These are phyloP conservation scores for Chaetothyriales sp. DNA, from an alignment of 2,329 filamentous ascomycete genomes.

Conservation along the genomic window DNA sequence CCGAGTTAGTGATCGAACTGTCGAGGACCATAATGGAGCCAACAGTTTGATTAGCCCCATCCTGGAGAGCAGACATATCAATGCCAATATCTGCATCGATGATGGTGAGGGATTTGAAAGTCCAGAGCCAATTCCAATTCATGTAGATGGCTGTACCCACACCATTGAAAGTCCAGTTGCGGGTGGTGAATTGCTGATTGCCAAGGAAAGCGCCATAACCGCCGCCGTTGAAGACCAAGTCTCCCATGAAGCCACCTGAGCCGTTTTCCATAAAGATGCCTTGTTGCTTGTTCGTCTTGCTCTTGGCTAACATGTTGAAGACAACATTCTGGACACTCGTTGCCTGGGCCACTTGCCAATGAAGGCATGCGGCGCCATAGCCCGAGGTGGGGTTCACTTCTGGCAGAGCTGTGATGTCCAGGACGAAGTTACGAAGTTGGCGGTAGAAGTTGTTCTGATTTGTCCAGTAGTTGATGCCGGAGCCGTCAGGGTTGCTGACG, in stretches of 20 bases:
- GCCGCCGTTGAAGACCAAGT: constrained; percentile 73
- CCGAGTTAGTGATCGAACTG: constrained; percentile 62
- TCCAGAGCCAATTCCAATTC: constrained; percentile 89
- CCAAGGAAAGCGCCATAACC: constrained; percentile 66
- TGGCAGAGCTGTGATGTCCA: constrained; percentile 58
- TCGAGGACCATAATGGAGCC: constrained; percentile 77
- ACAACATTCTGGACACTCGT: constrained; percentile 68
- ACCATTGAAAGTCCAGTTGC: constrained; percentile 68
- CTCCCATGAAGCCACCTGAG: constrained; percentile 70
- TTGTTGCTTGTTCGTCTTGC: constrained; percentile 53
- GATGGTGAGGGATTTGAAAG: constrained; percentile 61
- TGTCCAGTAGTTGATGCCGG: constrained; percentile 59
- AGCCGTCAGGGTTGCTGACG: constrained; percentile 9
- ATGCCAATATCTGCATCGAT: constrained; percentile 62
- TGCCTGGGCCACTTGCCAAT: constrained; percentile 78
- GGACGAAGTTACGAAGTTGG: constrained; percentile 66
- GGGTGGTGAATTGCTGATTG: constrained; percentile 75
- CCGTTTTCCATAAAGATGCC: constrained; percentile 75
- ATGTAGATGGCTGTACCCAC: constrained; percentile 74
- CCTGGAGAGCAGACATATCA: constrained; percentile 53
- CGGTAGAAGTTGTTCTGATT: constrained; percentile 79
- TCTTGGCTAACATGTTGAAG: constrained; percentile 63
- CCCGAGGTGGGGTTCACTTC: constrained; percentile 18
- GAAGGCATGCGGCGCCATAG: constrained; percentile 54
- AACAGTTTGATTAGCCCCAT: constrained; percentile 55